Base-by-base conservation (phyloP, 2,329 filamentous ascomycete species). In the Phaeosphaeriaceae sp. region DNA sequence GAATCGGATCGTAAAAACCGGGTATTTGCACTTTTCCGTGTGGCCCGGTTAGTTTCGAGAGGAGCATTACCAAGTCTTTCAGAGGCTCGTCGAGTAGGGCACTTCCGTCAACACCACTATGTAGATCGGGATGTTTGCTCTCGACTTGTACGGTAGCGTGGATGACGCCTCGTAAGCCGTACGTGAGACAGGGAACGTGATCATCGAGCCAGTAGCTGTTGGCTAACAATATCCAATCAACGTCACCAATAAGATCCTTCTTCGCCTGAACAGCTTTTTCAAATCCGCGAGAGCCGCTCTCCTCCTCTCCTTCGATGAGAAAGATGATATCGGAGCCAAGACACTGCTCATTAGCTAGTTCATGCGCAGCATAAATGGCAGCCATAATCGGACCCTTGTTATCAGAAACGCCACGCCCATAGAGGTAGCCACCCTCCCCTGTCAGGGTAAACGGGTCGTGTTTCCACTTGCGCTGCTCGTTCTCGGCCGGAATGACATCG, bases 191-290 rank as follows among this genome's bases (percentile, higher is more conserved):
- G 0, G 94, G 94, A 2, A 95, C 92, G 59, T 95, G 88, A 67
- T 99, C 93, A 67, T 97, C 92, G 1, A 99, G 81, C 94, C 94
- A 99, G 78, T 99, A 99, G 74, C 92, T 97, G 78, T 99, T 99
- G 17, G 94, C 93, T 30, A 99, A 79, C 26, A 99, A 78, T 46
- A 99, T 94, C 79, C 94, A 97, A 74, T 99, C 93, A 2, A 99
- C 86, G 8, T 90, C 81, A 1, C 94, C 94, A 61, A 99, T 96
- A 18, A 90, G 81, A 12, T 87, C 81, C 72, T 96, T 96, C 74
- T 94, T 86, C 55, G 85, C 83, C 59, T 82, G 84, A 13, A 99
- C 87, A 0, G 90, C 89, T 61, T 93, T 85, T 57, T 90, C 87
- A 67, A 99, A 97, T 0, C 94, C 93, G 21, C 92, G 83, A 1